phyloP scores from a whole-genome alignment of 441 rosid species.

The Metrosideros polymorpha region DNA sequence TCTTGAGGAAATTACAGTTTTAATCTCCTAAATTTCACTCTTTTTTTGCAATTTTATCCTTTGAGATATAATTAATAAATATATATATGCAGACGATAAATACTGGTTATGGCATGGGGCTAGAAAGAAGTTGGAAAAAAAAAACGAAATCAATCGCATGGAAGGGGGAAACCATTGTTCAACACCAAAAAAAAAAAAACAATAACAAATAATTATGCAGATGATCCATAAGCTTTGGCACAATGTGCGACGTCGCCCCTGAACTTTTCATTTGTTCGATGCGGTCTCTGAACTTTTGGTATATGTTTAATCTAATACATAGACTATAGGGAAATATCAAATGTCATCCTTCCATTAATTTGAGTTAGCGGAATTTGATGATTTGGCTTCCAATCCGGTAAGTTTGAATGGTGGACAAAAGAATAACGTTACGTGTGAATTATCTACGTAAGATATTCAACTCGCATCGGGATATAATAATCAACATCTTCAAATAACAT shows the following conservation, averaged over 20 bases:
- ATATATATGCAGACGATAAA: not conserved
- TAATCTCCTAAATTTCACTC: not conserved
- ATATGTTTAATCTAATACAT: rapidly evolving
- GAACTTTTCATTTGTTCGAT: rapidly evolving
- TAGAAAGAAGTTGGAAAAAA: not conserved
- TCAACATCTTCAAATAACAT: rapidly evolving
- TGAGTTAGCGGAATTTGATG: rapidly evolving
- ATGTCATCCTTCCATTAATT: not conserved
- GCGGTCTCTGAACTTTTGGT: not conserved
- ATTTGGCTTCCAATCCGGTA: not conserved
- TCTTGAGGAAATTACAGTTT: not conserved
- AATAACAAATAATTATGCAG: not conserved
- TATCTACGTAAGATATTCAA: rapidly evolving
- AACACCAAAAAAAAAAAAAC: not conserved
- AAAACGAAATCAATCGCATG: too few relatives aligned
- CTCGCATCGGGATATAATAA: not conserved
- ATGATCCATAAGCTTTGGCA: rapidly evolving
- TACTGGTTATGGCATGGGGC: not conserved
- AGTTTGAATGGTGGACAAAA: not conserved
- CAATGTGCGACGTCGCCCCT: rapidly evolving
- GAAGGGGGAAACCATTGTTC: not conserved
- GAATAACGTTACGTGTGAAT: not conserved
- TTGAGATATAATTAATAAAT: not conserved
- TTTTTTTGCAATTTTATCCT: not conserved
- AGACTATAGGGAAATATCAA: rapidly evolving